Evolutionary conservation across 2,329 filamentous ascomycete species (phyloP).

Genomic region (Lasiodiplodia theobromae): DNA sequence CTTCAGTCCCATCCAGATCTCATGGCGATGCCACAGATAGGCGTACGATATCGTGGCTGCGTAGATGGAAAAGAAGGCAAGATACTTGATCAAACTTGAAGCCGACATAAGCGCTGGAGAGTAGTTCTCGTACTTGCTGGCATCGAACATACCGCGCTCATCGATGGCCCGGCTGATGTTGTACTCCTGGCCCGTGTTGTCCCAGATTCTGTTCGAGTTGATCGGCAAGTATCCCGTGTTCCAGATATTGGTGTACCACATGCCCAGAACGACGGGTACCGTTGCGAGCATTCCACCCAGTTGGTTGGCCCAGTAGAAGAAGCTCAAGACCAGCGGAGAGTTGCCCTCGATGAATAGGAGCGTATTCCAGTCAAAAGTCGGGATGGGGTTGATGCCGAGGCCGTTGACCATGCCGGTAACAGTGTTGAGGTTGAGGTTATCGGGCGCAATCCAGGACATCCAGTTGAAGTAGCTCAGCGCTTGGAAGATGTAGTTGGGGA

Average conservation of each 20-base stretch:
- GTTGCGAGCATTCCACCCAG: conserved; percentile 43
- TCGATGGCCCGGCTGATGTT: conserved; percentile 44
- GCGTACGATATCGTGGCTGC: conserved; percentile 46
- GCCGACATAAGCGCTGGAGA: conserved; percentile 47
- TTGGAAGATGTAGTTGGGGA: conserved; percentile 71
- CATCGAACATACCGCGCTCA: conserved; percentile 37
- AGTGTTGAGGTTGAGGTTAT: conserved; percentile 74
- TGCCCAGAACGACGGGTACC: conserved; percentile 40
- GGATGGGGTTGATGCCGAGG: conserved; percentile 70
- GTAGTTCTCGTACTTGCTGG: conserved; percentile 43
- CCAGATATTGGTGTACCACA: conserved; percentile 42
- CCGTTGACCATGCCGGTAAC: conserved; percentile 74
- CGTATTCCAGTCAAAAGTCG: conserved; percentile 74
- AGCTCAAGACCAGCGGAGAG: conserved; percentile 41
- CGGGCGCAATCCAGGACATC: conserved; percentile 70
- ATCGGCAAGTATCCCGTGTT: conserved; percentile 47
- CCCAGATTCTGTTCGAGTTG: conserved; percentile 42
- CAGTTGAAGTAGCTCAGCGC: conserved; percentile 75
- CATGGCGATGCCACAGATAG: conserved; percentile 45
- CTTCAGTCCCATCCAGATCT: conserved; percentile 30
- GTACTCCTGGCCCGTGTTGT: conserved; percentile 44
- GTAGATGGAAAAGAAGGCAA: conserved; percentile 47
- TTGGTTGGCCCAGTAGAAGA: conserved; percentile 41
- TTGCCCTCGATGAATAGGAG: conserved; percentile 40
- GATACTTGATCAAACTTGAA: conserved; percentile 47